A percentile compares a stretch with the other conserved stretches of the same genome.
Evolutionary conservation across 176 grass and related monocot genomes (phyloP).

Genomic region (Musa acuminata): DNA sequence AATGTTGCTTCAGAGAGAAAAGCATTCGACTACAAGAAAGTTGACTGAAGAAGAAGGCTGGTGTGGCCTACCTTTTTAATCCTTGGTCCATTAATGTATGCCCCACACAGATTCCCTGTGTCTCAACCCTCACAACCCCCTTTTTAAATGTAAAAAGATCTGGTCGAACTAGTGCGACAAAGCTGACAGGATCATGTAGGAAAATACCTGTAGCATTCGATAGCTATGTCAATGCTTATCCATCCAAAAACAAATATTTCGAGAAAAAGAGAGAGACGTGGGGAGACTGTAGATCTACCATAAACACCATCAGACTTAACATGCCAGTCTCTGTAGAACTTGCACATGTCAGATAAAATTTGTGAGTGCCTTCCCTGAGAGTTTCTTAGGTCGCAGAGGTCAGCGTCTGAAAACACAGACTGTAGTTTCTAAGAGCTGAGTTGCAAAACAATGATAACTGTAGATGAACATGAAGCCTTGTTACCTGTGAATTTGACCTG

Average conservation of each 20-base stretch:
- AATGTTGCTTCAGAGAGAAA: not conserved
- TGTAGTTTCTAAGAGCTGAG: not conserved
- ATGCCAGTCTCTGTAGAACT: slow-evolving; percentile 74
- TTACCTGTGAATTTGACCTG: slow-evolving; percentile 70
- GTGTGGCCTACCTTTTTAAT: slow-evolving; percentile 47
- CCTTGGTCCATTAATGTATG: slow-evolving; percentile 77
- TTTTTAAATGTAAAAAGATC: slow-evolving; percentile 65
- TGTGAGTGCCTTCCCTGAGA: slow-evolving; percentile 41
- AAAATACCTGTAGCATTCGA: slow-evolving; percentile 51
- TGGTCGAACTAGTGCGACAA: slow-evolving; percentile 40
- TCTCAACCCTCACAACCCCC: slow-evolving; percentile 83
- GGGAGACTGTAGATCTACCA: slow-evolving; percentile 26
- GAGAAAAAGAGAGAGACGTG: not conserved
- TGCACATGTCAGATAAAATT: slow-evolving; percentile 66
- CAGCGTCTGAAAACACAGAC: slow-evolving; percentile 30
- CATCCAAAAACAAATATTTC: not conserved
- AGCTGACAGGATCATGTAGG: slow-evolving; percentile 67
- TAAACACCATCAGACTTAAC: slow-evolving; percentile 40
- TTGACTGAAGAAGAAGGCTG: not conserved
- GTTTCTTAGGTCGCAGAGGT: slow-evolving; percentile 53
- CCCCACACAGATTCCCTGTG: slow-evolving; percentile 57
- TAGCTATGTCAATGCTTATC: not conserved
- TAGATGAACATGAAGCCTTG: too few species aligned
- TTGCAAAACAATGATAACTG: too few species aligned
- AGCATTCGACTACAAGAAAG: not conserved